Conservation (phyloP, 2,329 filamentous ascomycete genomes). For the Purpureocillium lavendulum region DNA sequence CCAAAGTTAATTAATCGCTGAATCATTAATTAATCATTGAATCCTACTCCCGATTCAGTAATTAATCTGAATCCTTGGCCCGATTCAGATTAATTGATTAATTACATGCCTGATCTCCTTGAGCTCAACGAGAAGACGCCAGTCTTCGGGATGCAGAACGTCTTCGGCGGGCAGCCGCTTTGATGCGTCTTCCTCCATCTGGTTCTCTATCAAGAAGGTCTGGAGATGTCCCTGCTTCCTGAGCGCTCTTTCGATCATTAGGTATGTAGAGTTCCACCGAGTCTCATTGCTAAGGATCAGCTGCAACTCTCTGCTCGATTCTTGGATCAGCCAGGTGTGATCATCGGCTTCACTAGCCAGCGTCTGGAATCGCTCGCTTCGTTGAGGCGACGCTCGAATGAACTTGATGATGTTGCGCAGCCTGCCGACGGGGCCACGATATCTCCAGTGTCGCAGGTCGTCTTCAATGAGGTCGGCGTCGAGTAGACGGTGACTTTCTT, state of each 20-base stretch:
- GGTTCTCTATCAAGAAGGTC: not conserved
- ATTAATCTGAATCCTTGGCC: too few relatives aligned
- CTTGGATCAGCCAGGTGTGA: not conserved
- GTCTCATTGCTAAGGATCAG: not conserved
- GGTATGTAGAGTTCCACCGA: constrained; percentile 1
- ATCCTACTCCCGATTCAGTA: too few relatives aligned
- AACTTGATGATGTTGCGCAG: constrained; percentile 1
- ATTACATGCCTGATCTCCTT: too few relatives aligned
- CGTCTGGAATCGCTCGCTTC: not conserved
- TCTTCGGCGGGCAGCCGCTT: not conserved
- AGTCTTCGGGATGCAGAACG: constrained; percentile 1
- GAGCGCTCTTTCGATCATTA: not conserved
- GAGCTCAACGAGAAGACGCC: not conserved
- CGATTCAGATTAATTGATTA: too few relatives aligned
- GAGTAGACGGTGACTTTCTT: too few relatives aligned
- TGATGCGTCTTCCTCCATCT: too few relatives aligned
- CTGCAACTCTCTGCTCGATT: not conserved
- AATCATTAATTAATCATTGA: too few relatives aligned
- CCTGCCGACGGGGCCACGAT: too few relatives aligned
- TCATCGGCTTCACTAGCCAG: not conserved
- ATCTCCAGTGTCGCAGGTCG: too few relatives aligned
- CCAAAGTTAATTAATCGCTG: too few relatives aligned
- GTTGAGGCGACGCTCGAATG: constrained; percentile 1
- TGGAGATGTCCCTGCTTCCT: not conserved
- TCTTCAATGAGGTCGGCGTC: too few relatives aligned